Base-by-base conservation (phyloP, 2,329 filamentous ascomycete genomes). In the Monosporascus cannonballus region DNA sequence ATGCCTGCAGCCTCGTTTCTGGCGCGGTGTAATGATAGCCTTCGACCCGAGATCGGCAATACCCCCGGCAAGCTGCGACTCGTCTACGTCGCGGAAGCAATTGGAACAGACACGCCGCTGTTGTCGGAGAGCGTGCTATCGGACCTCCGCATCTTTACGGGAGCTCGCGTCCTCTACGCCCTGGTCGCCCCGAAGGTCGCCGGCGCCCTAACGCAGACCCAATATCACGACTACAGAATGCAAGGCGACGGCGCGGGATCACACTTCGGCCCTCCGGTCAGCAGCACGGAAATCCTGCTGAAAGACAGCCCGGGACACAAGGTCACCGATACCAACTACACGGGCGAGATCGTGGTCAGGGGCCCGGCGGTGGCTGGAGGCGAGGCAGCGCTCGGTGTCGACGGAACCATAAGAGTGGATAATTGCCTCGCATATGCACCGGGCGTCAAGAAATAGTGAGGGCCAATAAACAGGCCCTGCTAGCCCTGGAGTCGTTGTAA, bases 141-240 rank as follows among this genome's bases (percentile, higher is more conserved):
- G 0, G 90, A 96, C 64, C 72, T 97, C 53, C 84, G 92, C 46
- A 80, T 95, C 50, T 89, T 91, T 69, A 89, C 88, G 2, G 83
- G 87, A 27, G 86, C 90, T 2, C 83, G 90, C 49, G 77, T 96
- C 52, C 78, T 95, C 49, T 96, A 97, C 69, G 92, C 91, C 3
- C 77, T 99, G 51, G 88, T 90, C 18, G 85, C 88, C 1, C 76
- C 90, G 24, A 82, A 83, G 55, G 89, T 97, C n/a, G 93, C 92
- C 2, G 94, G 94, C 38, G 87, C 92, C 1, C 82, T 96, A n/a
- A 77, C 87, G 1, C 93, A 97, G 72, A 96, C 89, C 7, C 85
- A 89, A 56, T 79, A 92, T 39, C 95, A 89, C 65, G 93, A 97
- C 67, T 97, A 97, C 69, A 78, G 93, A 59, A 77, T 79, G 56